Percentiles rank a stretch among this genome's conserved stretches.
These are phyloP conservation scores for Xerocomellus amylosporus DNA, from an alignment of 768 basidiomycete species.

Conservation along the genomic window DNA sequence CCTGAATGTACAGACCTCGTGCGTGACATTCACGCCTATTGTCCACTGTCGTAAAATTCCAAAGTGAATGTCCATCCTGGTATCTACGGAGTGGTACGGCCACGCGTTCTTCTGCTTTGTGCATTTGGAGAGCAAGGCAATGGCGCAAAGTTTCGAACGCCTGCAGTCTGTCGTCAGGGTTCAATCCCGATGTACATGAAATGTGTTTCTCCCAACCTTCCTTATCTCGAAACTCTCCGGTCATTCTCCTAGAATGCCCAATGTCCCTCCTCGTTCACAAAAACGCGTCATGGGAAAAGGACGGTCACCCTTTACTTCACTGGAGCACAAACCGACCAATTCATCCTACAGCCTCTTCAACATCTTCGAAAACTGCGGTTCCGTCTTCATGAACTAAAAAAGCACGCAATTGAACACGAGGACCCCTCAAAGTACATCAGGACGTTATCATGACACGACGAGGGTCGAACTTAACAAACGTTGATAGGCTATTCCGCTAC, in stretches of 20 bases:
- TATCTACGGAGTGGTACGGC: too few relatives aligned
- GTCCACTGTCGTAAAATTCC: neutral
- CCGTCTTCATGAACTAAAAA: neutral
- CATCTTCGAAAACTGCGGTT: neutral
- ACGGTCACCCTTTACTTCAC: neutral
- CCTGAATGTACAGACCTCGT: neutral
- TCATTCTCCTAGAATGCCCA: neutral
- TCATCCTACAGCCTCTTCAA: neutral
- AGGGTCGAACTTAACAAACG: too few relatives aligned
- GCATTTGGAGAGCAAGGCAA: neutral
- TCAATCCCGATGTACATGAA: neutral
- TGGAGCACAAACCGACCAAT: neutral
- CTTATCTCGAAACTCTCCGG: neutral
- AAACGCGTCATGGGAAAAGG: constrained; percentile 4
- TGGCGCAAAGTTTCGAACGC: neutral
- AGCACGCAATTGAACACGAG: neutral
- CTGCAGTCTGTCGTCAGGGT: too few relatives aligned
- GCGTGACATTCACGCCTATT: neutral
- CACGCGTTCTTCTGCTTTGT: neutral
- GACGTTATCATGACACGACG: too few relatives aligned
- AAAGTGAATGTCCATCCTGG: neutral
- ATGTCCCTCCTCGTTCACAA: neutral
- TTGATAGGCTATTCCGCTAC: neutral
- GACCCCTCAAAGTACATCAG: too few relatives aligned
- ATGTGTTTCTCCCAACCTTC: neutral